These are phyloP conservation scores for Phaeosphaeria sp. DNA, from an alignment of 2,329 filamentous ascomycete species.

Conservation along the genomic window DNA sequence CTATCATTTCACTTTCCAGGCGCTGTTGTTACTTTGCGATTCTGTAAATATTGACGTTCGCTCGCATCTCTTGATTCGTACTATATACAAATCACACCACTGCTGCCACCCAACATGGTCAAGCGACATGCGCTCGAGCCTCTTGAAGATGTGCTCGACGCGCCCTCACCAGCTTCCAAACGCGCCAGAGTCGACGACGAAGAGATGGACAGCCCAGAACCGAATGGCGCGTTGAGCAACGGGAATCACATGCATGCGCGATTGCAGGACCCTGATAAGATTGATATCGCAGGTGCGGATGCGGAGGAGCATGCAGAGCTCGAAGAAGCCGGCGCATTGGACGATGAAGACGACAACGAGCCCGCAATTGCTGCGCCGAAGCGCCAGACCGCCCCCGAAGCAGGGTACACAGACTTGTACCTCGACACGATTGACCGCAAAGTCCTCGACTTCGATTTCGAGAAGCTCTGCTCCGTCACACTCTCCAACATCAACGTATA, in stretches of 20 bases:
- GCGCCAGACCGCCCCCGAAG: slow-evolving; percentile 78
- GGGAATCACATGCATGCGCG: slow-evolving; percentile 39
- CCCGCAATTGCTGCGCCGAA: slow-evolving; percentile 55
- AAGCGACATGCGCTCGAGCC: slow-evolving; percentile 56
- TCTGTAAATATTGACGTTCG: not conserved
- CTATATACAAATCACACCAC: not conserved
- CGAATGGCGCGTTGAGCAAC: slow-evolving; percentile 34
- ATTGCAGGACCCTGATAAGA: slow-evolving; percentile 30
- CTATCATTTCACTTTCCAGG: slow-evolving; percentile 1
- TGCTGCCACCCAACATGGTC: slow-evolving; percentile 43
- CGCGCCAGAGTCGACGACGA: slow-evolving; percentile 54
- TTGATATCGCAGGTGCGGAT: slow-evolving; percentile 45
- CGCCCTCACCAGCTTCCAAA: slow-evolving; percentile 57
- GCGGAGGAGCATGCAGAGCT: slow-evolving; percentile 46
- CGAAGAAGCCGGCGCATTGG: slow-evolving; percentile 43
- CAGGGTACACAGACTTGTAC: slow-evolving; percentile 94
- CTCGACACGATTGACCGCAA: slow-evolving; percentile 95
- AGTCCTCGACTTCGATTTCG: slow-evolving; percentile 96
- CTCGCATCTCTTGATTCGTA: not conserved
- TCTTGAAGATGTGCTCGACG: slow-evolving; percentile 49
- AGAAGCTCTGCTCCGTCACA: slow-evolving; percentile 95
- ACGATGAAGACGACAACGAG: slow-evolving; percentile 44
- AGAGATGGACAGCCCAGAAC: slow-evolving; percentile 39
- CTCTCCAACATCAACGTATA: slow-evolving; percentile 99
- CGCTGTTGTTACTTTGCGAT: not conserved